Conservation (phyloP, 2,329 filamentous ascomycete genomes). For the Massarina eburnea region DNA sequence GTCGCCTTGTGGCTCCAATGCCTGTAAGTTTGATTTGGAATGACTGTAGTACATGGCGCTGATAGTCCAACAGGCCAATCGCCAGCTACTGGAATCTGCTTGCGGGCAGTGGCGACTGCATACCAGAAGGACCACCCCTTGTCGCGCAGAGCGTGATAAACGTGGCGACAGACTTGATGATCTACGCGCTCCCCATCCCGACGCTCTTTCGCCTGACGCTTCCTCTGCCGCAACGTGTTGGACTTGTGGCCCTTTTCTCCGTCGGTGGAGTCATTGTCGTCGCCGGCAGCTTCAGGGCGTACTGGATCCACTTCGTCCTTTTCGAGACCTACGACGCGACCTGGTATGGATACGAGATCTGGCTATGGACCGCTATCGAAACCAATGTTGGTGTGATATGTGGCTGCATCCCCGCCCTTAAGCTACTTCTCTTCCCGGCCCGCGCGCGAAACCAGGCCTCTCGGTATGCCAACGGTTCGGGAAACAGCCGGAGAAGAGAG, state of each 20-base stretch:
- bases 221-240: constrained; percentile 47
- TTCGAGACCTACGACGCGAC: constrained; percentile 50
- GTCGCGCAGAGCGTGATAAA: constrained; percentile 48
- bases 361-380: constrained; percentile 49
- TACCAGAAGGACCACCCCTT: constrained; percentile 49
- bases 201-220: constrained; percentile 50
- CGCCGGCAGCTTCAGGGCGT: constrained; percentile 50
- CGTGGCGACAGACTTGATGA: constrained; percentile 49
- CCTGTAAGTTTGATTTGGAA: constrained; percentile 28
- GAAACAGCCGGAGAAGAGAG: constrained; percentile 32
- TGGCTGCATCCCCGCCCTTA: constrained; percentile 48
- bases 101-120: constrained; percentile 41
- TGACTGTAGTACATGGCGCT: constrained; percentile 10
- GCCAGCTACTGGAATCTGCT: constrained; percentile 49
- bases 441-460: constrained; percentile 33
- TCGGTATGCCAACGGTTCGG: constrained; percentile 33
- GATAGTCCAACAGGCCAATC: constrained; percentile 43
- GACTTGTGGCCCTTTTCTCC: constrained; percentile 47
- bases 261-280: constrained; percentile 51
- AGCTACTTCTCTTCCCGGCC: constrained; percentile 42
- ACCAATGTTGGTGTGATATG: constrained; percentile 49
- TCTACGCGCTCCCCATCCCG: constrained; percentile 50
- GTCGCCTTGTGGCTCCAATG: constrained; percentile 43
- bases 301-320: constrained; percentile 50
- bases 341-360: constrained; percentile 48